Evolutionary conservation across 2,329 filamentous ascomycete genomes (phyloP), one percentile per base, ranked within the genome.

Genomic region (Aspergillus unguis): DNA sequence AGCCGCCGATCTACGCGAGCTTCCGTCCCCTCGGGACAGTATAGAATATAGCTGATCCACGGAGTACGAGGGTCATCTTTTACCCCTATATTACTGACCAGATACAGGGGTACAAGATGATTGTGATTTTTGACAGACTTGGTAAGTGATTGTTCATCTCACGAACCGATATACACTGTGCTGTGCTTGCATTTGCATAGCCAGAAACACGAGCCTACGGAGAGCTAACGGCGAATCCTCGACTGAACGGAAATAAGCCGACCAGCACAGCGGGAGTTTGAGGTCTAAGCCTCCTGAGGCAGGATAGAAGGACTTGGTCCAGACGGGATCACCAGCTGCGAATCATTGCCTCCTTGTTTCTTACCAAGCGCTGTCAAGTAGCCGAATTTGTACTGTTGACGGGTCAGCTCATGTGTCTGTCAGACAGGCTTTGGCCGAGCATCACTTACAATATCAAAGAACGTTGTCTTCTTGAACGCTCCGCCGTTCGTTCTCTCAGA

Each of bases 381-480:
- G 11, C 54, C 58, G 45, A 61, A 58, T 50, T 69, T 67, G 49
- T 62, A 66, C 65, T 67, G 45, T 44, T 8, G 23, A 32, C 29
- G 10, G 38, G 36, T 48, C 26, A 50, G 36, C 11, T 28, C 5
- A 36, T 25, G 7, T 23, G 7, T 27, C 17, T 4, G 28, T 11
- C 41, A 25, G 41, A 23, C 23, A 9, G 7, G 38, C 3, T 10
- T 6, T 5, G 38, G 29, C 32, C 32, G 5, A 6, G 23, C n/a
- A 7, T 31, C 35, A 65, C 70, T 63, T 52, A 72, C 70, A 42
- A 67, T 55, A 48, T 74, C 65, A 55, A 77, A 76, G 55, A 69
- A 62, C 1, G 74, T 77, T 17, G 75, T 77, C 38, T 71, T 67
- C 55, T 66, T 72, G 55, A 78, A 78, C 2, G 71, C 73, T 3